Conservation (phyloP, 83 land plant species). For the Picea mariana region DNA sequence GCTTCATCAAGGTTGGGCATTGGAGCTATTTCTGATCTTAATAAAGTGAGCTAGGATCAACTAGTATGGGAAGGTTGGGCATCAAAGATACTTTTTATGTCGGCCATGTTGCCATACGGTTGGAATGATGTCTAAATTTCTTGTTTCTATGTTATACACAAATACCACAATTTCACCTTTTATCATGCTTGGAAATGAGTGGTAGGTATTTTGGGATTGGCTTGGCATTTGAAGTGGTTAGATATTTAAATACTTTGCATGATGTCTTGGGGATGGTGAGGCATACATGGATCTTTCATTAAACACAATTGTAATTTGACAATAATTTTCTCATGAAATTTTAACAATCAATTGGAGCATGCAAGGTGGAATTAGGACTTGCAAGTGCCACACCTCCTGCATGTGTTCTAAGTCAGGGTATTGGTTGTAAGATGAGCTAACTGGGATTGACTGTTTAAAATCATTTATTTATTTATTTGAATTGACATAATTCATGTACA, state of each 20-base stretch:
- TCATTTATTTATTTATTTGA: neutral
- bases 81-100: conserved; percentile 61
- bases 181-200: neutral
- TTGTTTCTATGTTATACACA: conserved; percentile 70
- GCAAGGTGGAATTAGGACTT: conserved; percentile 28
- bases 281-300: too few relatives aligned
- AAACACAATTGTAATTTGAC: too few relatives aligned
- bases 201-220: too few relatives aligned
- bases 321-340: too few relatives aligned
- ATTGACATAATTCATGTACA: too few relatives aligned
- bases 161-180: neutral
- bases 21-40: too few relatives aligned
- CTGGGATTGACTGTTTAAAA: neutral
- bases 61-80: too few relatives aligned
- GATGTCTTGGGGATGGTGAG: neutral
- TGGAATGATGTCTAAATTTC: conserved; percentile 92
- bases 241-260: neutral
- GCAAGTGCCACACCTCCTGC: too few relatives aligned
- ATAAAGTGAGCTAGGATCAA: too few relatives aligned
- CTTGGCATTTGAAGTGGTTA: neutral
- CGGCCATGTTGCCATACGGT: conserved; percentile 58
- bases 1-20: too few relatives aligned
- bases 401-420: too few relatives aligned
- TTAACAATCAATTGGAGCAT: conserved; percentile 31
- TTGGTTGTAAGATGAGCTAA: conserved; percentile 13